Evolutionary conservation across 2,329 filamentous ascomycete genomes (phyloP).

Genomic region (Aspergillus puulaauensis): DNA sequence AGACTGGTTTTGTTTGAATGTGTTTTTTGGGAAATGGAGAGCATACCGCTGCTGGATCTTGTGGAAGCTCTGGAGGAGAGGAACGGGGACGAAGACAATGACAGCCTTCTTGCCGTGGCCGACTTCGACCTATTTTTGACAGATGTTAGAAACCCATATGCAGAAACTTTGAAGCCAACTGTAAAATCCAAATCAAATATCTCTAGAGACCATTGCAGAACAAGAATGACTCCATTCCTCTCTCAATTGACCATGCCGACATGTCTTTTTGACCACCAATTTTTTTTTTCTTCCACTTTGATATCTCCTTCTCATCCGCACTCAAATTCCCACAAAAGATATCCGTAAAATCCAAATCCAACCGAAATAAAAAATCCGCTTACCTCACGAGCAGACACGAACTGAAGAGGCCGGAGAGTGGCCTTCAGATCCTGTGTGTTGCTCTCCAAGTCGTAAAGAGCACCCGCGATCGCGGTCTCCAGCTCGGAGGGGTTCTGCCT

Average conservation of each 20-base stretch:
- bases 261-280: not conserved
- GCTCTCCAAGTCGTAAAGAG: conserved; percentile 98
- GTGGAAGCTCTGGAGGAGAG: conserved; percentile 98
- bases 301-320: not conserved
- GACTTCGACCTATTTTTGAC: conserved; percentile 85
- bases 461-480: conserved; percentile 93
- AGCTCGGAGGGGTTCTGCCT: conserved; percentile 95
- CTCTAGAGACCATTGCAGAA: not conserved
- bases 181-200: not conserved
- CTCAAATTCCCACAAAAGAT: not conserved
- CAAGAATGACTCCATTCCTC: not conserved
- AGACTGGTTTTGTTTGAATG: not conserved
- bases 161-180: conserved; percentile 1
- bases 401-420: conserved; percentile 94
- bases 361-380: conserved; percentile 44
- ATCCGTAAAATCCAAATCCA: not conserved
- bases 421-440: conserved; percentile 98
- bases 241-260: not conserved
- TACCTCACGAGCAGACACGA: conserved; percentile 99
- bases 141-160: conserved; percentile 27
- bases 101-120: conserved; percentile 99
- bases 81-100: conserved; percentile 99
- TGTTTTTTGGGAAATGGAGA: not conserved
- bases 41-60: conserved; percentile 98
- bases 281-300: not conserved